phyloP scores from a whole-genome alignment of 192 early-diverging fungal species.

The Paraglomus brasilianum region DNA sequence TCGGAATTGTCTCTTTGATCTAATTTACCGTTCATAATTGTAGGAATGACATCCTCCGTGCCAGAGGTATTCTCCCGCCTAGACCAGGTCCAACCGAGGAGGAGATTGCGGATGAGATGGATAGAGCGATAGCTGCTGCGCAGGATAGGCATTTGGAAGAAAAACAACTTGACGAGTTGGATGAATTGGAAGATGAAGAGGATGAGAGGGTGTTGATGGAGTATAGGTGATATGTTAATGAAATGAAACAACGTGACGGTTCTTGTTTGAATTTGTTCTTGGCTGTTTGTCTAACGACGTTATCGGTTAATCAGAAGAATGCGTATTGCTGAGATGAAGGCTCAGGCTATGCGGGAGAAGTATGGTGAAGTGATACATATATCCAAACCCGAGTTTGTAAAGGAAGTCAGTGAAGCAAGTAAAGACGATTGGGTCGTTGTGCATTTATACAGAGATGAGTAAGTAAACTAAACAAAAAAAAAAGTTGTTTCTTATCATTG shows the following conservation, averaged over 20 bases:
- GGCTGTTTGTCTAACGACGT: not conserved
- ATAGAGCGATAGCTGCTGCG: conserved; percentile 59
- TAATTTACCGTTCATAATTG: not conserved
- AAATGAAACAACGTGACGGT: not conserved
- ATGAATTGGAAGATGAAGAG: conserved; percentile 91
- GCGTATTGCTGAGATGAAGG: conserved; percentile 84
- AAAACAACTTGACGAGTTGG: conserved; percentile 76
- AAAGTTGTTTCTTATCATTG: not conserved
- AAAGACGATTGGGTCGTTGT: conserved; percentile 63
- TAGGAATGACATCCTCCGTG: conserved; percentile 93
- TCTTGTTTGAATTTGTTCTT: conserved; percentile 3
- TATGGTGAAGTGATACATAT: conserved; percentile 86
- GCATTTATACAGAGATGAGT: conserved; percentile 66
- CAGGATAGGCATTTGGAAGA: conserved; percentile 65
- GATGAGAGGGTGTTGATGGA: conserved; percentile 82
- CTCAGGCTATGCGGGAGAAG: conserved; percentile 65
- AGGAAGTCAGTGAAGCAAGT: conserved; percentile 89
- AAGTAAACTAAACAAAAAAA: conserved; percentile 25
- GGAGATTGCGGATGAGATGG: conserved; percentile 70
- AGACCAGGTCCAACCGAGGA: conserved; percentile 75
- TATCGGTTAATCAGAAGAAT: conserved; percentile 53
- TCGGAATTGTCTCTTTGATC: not conserved
- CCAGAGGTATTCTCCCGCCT: conserved; percentile 84
- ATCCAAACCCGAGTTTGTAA: conserved; percentile 88
- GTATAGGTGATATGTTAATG: conserved; percentile 53